Base-by-base conservation (phyloP, 768 basidiomycete species). In the Tephrocybe sp. region DNA sequence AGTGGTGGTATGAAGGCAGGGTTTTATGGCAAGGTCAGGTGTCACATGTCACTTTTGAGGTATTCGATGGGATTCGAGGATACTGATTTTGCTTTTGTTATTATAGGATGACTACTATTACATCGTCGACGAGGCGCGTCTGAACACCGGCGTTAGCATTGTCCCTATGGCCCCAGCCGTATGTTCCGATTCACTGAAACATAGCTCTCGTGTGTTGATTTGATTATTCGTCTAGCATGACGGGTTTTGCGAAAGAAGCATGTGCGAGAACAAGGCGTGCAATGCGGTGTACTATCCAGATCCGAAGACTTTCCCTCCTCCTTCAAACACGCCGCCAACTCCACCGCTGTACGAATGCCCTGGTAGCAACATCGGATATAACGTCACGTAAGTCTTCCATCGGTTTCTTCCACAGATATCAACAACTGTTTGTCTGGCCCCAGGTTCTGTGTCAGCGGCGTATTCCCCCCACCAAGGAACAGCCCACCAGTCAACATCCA, bases 111-210 rank as follows among this genome's bases (percentile, higher is more conserved):
- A 55, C 22, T 61, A 62, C 44, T 72, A 69, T 47, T 70, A 68
- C 36, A 59, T 70, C 22, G 65, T 68, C 30, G 66, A 68, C 46
- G 43, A 58, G 2, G 52, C 61, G 16, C 53, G 64, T n/a, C 63
- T 69, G 54, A 72, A 70, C 19, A 65, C 62, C 9, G 71, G 64
- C 5, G 58, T 72, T 7, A 62, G 58, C n/a, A 67, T 72, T 31
- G 48, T 51, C 0, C 68, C 68, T 3, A 49, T 52, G 19, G 51
- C 46, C 14, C 45, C 62, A 23, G 42, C 53, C 9, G 67, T 66
- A 48, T 30, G 63, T 50, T 31, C 19, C 5, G 42, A 23, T 43
- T 32, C 41, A 17, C 7, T 14, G 19, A 5, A 7, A 43, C 42
- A 8, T 30, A 9, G 10, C 2, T 22, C 14, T 3, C 2, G 11